phyloP scores from a whole-genome alignment of 176 grass and related monocot species.

The Phoenix roebelenii region DNA sequence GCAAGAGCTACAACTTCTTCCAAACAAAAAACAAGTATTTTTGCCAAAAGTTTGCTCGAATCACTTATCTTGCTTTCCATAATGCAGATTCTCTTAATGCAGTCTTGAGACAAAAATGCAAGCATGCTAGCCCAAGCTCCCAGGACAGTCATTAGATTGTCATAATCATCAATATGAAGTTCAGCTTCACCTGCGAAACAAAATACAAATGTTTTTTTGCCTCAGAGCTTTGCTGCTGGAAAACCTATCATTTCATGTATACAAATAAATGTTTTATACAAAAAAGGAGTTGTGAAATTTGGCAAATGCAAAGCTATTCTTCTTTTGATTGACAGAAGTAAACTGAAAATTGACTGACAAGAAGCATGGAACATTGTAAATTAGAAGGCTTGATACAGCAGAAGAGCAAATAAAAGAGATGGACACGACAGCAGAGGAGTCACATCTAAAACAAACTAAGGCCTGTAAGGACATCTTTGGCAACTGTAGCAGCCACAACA shows the following conservation, averaged over 20 bases:
- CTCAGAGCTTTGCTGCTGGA: too few relatives aligned
- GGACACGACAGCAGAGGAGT: too few relatives aligned
- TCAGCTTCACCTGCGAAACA: conserved; percentile 55
- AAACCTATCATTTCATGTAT: too few relatives aligned
- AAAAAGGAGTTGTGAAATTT: background rate
- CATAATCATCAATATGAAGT: conserved; percentile 25
- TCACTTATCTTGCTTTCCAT: conserved; percentile 50
- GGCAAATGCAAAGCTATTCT: background rate
- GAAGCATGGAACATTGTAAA: too few relatives aligned
- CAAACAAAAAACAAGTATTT: conserved; percentile 70
- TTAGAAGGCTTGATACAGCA: too few relatives aligned
- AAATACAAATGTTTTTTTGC: background rate
- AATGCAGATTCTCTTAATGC: conserved; percentile 44
- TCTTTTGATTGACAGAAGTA: background rate
- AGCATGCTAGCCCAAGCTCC: conserved; percentile 49
- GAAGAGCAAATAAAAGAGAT: too few relatives aligned
- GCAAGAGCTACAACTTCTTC: conserved; percentile 62
- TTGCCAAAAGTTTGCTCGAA: conserved; percentile 52
- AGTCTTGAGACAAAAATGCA: conserved; percentile 54
- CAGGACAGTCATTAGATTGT: conserved; percentile 27
- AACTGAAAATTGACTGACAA: background rate
- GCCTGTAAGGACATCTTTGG: too few relatives aligned
- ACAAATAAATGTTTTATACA: too few relatives aligned
- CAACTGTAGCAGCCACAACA: too few relatives aligned
- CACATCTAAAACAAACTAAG: too few relatives aligned